Conservation (phyloP, 352 stramenopile genomes). For the Peronospora farinosa region DNA sequence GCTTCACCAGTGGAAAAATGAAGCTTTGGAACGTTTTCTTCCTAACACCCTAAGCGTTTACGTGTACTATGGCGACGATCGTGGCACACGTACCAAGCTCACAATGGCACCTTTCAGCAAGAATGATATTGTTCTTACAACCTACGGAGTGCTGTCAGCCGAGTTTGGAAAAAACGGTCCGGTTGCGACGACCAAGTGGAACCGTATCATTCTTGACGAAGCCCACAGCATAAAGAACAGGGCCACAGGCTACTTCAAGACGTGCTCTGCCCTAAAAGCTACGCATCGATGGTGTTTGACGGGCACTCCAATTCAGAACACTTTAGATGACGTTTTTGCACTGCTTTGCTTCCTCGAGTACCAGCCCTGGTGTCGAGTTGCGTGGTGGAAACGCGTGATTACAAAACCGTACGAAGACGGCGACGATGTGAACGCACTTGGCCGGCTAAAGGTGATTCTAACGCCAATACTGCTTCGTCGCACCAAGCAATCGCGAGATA, state of each 20-base stretch:
- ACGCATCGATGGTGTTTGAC: slow-evolving; percentile 86
- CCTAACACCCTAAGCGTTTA: slow-evolving; percentile 43
- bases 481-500: slow-evolving; percentile 77
- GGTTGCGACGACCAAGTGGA: slow-evolving; percentile 49
- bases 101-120: slow-evolving; percentile 17
- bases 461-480: slow-evolving; percentile 75
- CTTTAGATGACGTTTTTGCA: slow-evolving; percentile 81
- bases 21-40: slow-evolving; percentile 63
- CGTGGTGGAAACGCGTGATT: slow-evolving; percentile 85
- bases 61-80: slow-evolving; percentile 74
- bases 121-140: slow-evolving; percentile 78
- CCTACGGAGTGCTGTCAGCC: slow-evolving; percentile 72
- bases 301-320: slow-evolving; percentile 88
- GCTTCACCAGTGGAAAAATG: slow-evolving; percentile 85
- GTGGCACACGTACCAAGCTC: slow-evolving; percentile 13
- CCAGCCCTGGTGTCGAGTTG: slow-evolving; percentile 73
- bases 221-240: slow-evolving; percentile 90
- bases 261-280: slow-evolving; percentile 45
- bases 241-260: slow-evolving; percentile 60
- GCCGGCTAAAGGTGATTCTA: slow-evolving; percentile 60
- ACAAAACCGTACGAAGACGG: slow-evolving; percentile 67
- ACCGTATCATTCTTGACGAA: slow-evolving; percentile 88
- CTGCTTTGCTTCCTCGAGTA: slow-evolving; percentile 82
- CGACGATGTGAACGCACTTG: slow-evolving; percentile 49
- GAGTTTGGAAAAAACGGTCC: slow-evolving; percentile 55